These are phyloP conservation scores for Fusarium sp. DNA, from an alignment of 2,329 filamentous ascomycete species.

Conservation along the genomic window DNA sequence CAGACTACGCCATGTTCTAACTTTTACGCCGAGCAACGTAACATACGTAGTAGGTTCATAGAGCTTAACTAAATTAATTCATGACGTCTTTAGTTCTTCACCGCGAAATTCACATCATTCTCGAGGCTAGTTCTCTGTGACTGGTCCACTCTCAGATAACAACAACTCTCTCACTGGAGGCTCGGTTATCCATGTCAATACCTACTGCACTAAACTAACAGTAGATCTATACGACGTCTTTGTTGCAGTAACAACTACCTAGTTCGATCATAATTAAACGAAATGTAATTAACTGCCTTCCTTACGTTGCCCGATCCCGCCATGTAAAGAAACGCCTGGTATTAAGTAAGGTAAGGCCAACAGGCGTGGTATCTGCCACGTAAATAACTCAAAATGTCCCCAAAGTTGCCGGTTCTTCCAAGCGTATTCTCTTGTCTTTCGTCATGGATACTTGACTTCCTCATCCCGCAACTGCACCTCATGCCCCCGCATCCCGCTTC, in stretches of 20 bases:
- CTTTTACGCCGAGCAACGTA: neutral
- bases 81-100: constrained; percentile 30
- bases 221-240: neutral
- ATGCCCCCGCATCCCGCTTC: constrained; percentile 23
- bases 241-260: neutral
- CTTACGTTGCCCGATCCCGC: neutral
- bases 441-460: constrained; percentile 18
- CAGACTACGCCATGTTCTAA: neutral
- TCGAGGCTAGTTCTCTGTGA: neutral
- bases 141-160: neutral
- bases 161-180: neutral
- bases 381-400: constrained; percentile 2
- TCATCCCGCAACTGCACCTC: constrained; percentile 9
- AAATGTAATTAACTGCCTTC: neutral
- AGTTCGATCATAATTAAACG: neutral
- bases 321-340: neutral
- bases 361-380: neutral
- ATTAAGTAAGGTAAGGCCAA: no score
- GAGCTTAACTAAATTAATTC: neutral
- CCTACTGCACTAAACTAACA: neutral
- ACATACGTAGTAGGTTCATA: neutral
- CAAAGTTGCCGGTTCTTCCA: constrained; percentile 20
- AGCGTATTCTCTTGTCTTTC: constrained; percentile 33
- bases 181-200: neutral
- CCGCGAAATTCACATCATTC: constrained; percentile 14